These are phyloP conservation scores for Atkinsonella texensis DNA, from an alignment of 2,329 filamentous ascomycete species.

Conservation along the genomic window DNA sequence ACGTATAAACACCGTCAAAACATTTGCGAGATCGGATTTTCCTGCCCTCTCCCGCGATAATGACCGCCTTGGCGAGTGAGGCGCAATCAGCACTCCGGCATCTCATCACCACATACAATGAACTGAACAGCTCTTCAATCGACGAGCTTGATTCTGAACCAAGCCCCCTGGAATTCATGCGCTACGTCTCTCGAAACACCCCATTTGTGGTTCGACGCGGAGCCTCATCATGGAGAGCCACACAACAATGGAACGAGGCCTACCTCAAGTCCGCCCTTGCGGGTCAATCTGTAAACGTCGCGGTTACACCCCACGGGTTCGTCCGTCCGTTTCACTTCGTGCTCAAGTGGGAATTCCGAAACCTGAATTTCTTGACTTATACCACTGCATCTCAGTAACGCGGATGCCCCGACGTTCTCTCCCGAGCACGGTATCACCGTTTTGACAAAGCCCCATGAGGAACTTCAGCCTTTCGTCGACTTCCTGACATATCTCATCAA, in stretches of 20 bases:
- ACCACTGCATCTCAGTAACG: slow-evolving; percentile 18
- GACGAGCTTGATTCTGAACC: slow-evolving; percentile 53
- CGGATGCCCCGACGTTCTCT: slow-evolving; percentile 22
- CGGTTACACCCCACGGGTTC: slow-evolving; percentile 61
- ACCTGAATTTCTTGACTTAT: background rate
- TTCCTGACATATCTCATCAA: slow-evolving; percentile 50
- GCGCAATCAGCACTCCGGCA: slow-evolving; percentile 17
- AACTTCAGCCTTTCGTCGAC: slow-evolving; percentile 45
- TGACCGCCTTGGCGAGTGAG: slow-evolving; percentile 3
- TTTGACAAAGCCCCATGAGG: slow-evolving; percentile 64
- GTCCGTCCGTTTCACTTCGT: background rate
- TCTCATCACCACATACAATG: slow-evolving; percentile 59
- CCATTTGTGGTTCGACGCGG: slow-evolving; percentile 61
- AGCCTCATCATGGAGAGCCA: slow-evolving; percentile 51
- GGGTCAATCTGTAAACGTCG: slow-evolving; percentile 55
- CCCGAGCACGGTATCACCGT: slow-evolving; percentile 21
- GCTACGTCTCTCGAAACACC: slow-evolving; percentile 59
- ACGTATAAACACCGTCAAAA: too few species aligned
- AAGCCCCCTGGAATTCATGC: slow-evolving; percentile 68
- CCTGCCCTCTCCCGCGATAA: too few species aligned
- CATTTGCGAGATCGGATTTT: too few species aligned
- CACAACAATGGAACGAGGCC: slow-evolving; percentile 46
- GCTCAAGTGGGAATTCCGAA: background rate
- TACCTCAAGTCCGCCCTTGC: slow-evolving; percentile 46
- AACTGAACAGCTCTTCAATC: slow-evolving; percentile 51